Percentiles rank a stretch among this genome's conserved stretches.
phyloP scores from a whole-genome alignment of 768 basidiomycete genomes.

The Nidularia sp. region DNA sequence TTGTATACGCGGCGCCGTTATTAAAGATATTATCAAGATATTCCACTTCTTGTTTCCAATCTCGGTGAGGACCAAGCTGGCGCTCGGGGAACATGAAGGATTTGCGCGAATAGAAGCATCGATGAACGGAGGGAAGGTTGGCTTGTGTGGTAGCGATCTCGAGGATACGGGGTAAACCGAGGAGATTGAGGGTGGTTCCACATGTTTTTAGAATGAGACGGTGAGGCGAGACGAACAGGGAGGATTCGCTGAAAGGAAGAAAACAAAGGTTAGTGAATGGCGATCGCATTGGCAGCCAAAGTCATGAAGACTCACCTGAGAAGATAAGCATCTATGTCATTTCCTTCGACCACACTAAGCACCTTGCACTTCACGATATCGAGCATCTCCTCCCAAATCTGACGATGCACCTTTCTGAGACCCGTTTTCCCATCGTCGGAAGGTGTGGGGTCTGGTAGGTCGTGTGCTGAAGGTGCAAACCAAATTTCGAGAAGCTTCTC shows the following conservation, averaged over 20 bases:
- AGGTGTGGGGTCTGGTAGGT: conserved; percentile 44
- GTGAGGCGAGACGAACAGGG: conserved; percentile 91
- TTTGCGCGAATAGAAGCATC: conserved; percentile 97
- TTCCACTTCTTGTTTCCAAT: conserved; percentile 91
- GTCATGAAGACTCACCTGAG: conserved; percentile 63
- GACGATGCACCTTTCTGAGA: conserved; percentile 68
- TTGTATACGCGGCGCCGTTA: conserved; percentile 89
- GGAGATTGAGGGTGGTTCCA: conserved; percentile 95
- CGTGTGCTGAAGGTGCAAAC: conserved; percentile 79
- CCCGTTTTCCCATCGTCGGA: conserved; percentile 50
- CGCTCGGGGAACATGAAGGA: conserved; percentile 99
- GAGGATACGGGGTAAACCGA: conserved; percentile 92
- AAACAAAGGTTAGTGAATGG: conserved; percentile 4
- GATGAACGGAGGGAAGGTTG: conserved; percentile 66
- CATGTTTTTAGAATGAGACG: conserved; percentile 98
- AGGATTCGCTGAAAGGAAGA: conserved; percentile 77
- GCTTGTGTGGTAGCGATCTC: conserved; percentile 80
- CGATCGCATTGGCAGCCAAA: neutral
- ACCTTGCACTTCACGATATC: conserved; percentile 96
- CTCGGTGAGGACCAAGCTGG: conserved; percentile 86
- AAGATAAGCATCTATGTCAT: conserved; percentile 93
- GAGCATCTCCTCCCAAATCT: conserved; percentile 95
- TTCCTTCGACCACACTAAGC: conserved; percentile 82
- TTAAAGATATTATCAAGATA: conserved; percentile 89
- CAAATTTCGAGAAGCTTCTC: conserved; percentile 97